Conservation (phyloP, 805 yeast species). For the Ogataea philodendri region DNA sequence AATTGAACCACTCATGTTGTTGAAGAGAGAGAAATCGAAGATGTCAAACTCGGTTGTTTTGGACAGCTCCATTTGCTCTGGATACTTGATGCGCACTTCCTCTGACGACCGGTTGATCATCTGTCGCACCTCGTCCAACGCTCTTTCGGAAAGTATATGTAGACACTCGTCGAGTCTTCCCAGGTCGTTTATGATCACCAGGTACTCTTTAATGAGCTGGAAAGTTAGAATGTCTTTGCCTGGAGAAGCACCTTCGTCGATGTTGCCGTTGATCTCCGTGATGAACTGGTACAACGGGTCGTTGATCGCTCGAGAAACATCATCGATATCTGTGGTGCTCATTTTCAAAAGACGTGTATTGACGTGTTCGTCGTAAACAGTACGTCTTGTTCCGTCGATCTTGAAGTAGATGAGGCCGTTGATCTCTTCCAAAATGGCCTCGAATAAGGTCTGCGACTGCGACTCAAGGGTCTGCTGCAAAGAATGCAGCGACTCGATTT, state of each 20-base stretch:
- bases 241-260: constrained; percentile 25
- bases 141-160: constrained; percentile 50
- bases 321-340: constrained; percentile 27
- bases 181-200: constrained; percentile 39
- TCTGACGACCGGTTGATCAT: constrained; percentile 61
- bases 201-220: constrained; percentile 20
- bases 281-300: constrained; percentile 37
- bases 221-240: constrained; percentile 26
- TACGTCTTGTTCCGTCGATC: constrained; percentile 25
- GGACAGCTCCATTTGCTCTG: constrained; percentile 30
- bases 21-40: constrained; percentile 19
- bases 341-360: constrained; percentile 18
- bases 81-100: constrained; percentile 58
- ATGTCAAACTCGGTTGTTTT: constrained; percentile 15
- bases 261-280: constrained; percentile 23
- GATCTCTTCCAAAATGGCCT: constrained; percentile 73
- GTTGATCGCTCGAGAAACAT: constrained; percentile 32
- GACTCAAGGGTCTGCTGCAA: constrained; percentile 50
- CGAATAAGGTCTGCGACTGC: constrained; percentile 63
- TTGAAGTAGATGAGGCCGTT: constrained; percentile 47
- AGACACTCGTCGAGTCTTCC: constrained; percentile 60
- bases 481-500: constrained; percentile 50
- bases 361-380: constrained; percentile 29
- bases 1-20: constrained; percentile 39
- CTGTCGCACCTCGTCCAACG: constrained; percentile 60